Percentiles rank a stretch among this genome's conserved stretches.
phyloP scores from a whole-genome alignment of 768 basidiomycete genomes.

The Suillus subluteus region DNA sequence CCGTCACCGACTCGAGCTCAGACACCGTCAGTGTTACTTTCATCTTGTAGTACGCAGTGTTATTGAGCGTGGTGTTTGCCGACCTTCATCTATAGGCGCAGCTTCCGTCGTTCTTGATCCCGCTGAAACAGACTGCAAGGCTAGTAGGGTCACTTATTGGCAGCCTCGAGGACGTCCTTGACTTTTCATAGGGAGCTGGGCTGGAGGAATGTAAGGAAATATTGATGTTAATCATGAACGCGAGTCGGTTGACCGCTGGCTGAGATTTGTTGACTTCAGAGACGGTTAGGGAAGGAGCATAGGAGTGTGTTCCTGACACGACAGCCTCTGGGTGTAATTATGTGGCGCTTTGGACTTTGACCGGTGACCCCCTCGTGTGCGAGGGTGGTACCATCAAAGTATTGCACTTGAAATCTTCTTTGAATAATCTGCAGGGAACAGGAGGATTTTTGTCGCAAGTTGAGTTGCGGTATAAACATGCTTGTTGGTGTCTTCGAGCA shows the following conservation, averaged over 20 bases:
- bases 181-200: neutral
- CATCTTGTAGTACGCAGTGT: neutral
- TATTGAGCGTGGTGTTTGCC: neutral
- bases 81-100: neutral
- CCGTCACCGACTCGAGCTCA: too few relatives aligned
- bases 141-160: neutral
- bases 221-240: neutral
- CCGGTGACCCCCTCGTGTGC: neutral
- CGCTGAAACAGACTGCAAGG: neutral
- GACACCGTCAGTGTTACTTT: too few relatives aligned
- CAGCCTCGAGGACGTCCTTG: neutral
- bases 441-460: neutral
- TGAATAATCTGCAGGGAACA: neutral
- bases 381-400: too few relatives aligned
- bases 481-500: neutral
- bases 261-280: neutral
- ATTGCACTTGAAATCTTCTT: neutral
- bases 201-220: neutral
- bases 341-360: neutral
- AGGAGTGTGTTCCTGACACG: neutral
- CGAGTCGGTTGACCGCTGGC: neutral
- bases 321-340: neutral
- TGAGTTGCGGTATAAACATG: neutral
- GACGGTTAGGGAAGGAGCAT: neutral
- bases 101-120: neutral